Percentiles rank a stretch among this genome's conserved stretches.
Conservation (phyloP, 2,329 filamentous ascomycete genomes). For the Xylariaceae sp. region DNA sequence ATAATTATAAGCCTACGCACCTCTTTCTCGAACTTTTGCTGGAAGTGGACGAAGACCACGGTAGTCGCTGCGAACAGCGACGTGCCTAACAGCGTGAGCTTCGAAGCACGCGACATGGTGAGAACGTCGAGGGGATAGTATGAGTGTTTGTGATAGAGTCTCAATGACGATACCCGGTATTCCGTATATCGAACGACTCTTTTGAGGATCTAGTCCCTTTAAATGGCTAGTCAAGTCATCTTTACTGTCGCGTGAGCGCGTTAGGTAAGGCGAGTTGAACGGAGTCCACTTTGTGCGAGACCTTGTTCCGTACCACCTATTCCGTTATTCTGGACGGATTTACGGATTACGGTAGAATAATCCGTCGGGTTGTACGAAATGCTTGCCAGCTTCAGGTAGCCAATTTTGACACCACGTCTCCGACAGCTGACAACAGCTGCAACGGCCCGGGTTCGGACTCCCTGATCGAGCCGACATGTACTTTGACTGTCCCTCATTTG, state of each 20-base stretch:
- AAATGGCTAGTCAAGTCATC: background rate
- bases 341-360: no score
- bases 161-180: background rate
- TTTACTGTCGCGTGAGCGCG: background rate
- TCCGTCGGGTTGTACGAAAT: no score
- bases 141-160: background rate
- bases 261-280: background rate
- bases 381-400: no score
- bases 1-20: slow-evolving; percentile 44
- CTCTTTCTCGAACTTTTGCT: slow-evolving; percentile 76
- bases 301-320: no score
- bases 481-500: no score
- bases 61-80: slow-evolving; percentile 70
- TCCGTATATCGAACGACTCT: background rate
- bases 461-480: no score
- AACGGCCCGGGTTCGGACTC: background rate
- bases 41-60: slow-evolving; percentile 81
- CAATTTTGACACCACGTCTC: no score
- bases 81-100: slow-evolving; percentile 75
- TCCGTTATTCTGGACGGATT: no score
- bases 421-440: no score
- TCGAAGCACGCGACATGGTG: slow-evolving; percentile 83
- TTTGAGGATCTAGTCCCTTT: background rate
- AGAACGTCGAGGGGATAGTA: background rate
- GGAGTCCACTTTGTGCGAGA: no score